Evolutionary conservation across 257 asterid genomes (phyloP).

Genomic region (Mentha longifolia): DNA sequence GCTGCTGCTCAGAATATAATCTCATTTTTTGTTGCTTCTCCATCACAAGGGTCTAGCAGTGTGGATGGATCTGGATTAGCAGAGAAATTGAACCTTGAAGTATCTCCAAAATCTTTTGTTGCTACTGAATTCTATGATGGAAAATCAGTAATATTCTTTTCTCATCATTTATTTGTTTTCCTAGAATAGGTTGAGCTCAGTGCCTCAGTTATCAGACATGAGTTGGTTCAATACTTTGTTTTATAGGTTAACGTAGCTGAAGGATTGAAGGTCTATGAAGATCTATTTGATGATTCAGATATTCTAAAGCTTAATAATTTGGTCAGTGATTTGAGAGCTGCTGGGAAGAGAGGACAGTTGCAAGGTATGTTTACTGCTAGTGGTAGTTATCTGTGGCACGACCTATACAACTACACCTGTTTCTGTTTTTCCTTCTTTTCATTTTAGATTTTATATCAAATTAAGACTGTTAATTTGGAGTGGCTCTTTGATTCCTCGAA

Average conservation of each 20-base stretch:
- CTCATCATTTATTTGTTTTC: neutral
- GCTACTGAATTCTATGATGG: slow-evolving; percentile 74
- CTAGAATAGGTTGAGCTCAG: slow-evolving; percentile 28
- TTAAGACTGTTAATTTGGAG: neutral
- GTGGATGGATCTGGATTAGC: slow-evolving; percentile 50
- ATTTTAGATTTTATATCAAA: neutral
- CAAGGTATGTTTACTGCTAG: slow-evolving; percentile 56
- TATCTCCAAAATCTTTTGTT: slow-evolving; percentile 65
- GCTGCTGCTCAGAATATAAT: slow-evolving; percentile 23
- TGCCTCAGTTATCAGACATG: slow-evolving; percentile 20
- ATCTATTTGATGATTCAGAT: slow-evolving; percentile 58
- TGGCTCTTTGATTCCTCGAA: slow-evolving; percentile 16
- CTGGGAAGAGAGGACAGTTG: slow-evolving; percentile 83
- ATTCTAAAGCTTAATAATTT: slow-evolving; percentile 57
- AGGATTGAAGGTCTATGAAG: slow-evolving; percentile 81
- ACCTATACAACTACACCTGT: slow-evolving; percentile 24
- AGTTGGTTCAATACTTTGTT: slow-evolving; percentile 33
- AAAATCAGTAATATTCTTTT: slow-evolving; percentile 52
- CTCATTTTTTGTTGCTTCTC: slow-evolving; percentile 27
- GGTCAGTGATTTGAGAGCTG: slow-evolving; percentile 82
- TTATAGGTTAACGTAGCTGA: slow-evolving; percentile 75
- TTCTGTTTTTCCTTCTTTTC: neutral
- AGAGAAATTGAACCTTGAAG: slow-evolving; percentile 49
- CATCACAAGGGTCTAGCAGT: slow-evolving; percentile 49
- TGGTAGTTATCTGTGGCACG: slow-evolving; percentile 29